These are phyloP conservation scores for Trifolium subterraneum DNA, from an alignment of 306 rosid species.

Conservation along the genomic window DNA sequence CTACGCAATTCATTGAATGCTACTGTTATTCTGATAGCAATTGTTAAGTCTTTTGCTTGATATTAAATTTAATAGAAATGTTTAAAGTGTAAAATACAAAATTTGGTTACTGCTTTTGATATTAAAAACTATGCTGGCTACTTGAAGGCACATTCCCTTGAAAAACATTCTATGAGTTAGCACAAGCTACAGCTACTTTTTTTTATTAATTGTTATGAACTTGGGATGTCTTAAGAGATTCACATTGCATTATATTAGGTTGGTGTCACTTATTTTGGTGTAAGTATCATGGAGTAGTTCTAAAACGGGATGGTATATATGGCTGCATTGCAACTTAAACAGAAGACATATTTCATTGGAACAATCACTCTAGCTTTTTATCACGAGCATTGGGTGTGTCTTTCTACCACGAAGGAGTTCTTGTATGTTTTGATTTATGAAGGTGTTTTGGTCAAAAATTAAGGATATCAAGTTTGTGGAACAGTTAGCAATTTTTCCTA, in stretches of 20 bases:
- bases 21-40: constrained; percentile 7
- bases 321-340: constrained; percentile 9
- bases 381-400: neutral
- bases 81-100: constrained; percentile 24
- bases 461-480: constrained; percentile 33
- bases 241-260: constrained; percentile 19
- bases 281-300: constrained; percentile 10
- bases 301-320: neutral
- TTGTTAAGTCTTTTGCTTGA: constrained; percentile 33
- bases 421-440: neutral
- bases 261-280: constrained; percentile 12
- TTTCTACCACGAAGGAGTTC: constrained; percentile 9
- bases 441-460: constrained; percentile 3
- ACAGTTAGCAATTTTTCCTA: neutral
- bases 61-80: constrained; percentile 21
- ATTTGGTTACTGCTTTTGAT: constrained; percentile 32
- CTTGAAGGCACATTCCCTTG: constrained; percentile 7
- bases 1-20: constrained; percentile 3
- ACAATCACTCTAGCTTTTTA: constrained; percentile 22
- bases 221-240: neutral
- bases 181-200: neutral
- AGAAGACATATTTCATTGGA: neutral
- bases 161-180: neutral
- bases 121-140: constrained; percentile 21
- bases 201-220: constrained; percentile 14